Evolutionary conservation across 768 basidiomycete species (phyloP).

Genomic region (Lactarius indigo): DNA sequence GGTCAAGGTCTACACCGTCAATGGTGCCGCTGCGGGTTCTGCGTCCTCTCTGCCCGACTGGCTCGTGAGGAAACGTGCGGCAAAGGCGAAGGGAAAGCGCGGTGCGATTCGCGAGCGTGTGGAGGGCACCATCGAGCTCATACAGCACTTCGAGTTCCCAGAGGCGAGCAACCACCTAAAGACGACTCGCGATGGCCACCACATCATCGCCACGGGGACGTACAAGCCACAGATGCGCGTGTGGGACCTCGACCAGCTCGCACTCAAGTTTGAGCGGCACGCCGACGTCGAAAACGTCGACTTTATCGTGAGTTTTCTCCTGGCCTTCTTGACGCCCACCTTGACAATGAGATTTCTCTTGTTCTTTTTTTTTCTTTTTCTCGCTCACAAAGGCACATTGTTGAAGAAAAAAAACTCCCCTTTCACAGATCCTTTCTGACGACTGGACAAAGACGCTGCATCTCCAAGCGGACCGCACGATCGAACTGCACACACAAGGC

Average conservation of each 20-base stretch:
- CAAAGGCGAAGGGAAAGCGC: constrained; percentile 59
- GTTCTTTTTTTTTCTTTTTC: neutral
- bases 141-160: constrained; percentile 96
- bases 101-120: constrained; percentile 64
- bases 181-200: constrained; percentile 87
- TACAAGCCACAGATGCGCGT: constrained; percentile 98
- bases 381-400: neutral
- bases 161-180: constrained; percentile 92
- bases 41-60: constrained; percentile 94
- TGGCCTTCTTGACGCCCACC: neutral
- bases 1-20: constrained; percentile 93
- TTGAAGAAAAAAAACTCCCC: neutral
- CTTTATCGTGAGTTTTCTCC: constrained; percentile 80
- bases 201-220: constrained; percentile 91
- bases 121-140: constrained; percentile 83
- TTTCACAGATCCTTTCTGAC: constrained; percentile 78
- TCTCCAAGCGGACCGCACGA: constrained; percentile 90
- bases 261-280: constrained; percentile 93
- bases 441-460: constrained; percentile 99
- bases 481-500: constrained; percentile 92
- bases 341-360: neutral
- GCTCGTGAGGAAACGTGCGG: constrained; percentile 72
- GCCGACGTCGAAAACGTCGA: constrained; percentile 97
- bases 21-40: constrained; percentile 83
- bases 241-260: constrained; percentile 90